These are phyloP conservation scores for Tausonia pullulans DNA, from an alignment of 1,284 basidiomycete species.

Conservation along the genomic window DNA sequence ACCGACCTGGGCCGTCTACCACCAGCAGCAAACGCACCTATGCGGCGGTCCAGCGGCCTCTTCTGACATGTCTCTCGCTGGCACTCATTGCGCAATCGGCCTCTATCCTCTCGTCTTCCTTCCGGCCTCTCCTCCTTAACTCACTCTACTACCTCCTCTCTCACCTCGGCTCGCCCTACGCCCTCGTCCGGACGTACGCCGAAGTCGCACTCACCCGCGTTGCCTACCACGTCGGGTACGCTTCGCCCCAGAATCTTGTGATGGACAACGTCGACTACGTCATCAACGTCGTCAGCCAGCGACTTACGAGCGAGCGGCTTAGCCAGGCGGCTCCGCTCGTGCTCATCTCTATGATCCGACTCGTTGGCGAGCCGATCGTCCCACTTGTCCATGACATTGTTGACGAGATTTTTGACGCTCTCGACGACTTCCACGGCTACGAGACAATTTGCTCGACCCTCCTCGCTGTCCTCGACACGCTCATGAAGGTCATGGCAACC, in stretches of 20 bases:
- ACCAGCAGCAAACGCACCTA: background rate
- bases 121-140: slow-evolving; percentile 57
- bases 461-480: slow-evolving; percentile 60
- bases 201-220: slow-evolving; percentile 57
- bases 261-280: slow-evolving; percentile 91
- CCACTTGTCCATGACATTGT: slow-evolving; percentile 79
- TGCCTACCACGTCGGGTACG: slow-evolving; percentile 60
- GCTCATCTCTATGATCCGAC: slow-evolving; percentile 63
- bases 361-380: slow-evolving; percentile 74
- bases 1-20: slow-evolving; percentile 12
- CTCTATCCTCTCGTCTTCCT: slow-evolving; percentile 43
- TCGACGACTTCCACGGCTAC: slow-evolving; percentile 89
- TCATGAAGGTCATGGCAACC: slow-evolving; percentile 72
- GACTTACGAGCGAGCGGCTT: slow-evolving; percentile 61
- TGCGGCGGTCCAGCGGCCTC: slow-evolving; percentile 30
- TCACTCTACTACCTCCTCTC: slow-evolving; percentile 73
- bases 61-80: slow-evolving; percentile 47
- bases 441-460: slow-evolving; percentile 38
- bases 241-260: slow-evolving; percentile 67
- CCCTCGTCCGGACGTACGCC: slow-evolving; percentile 57
- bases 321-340: slow-evolving; percentile 49
- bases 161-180: slow-evolving; percentile 57
- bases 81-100: slow-evolving; percentile 60
- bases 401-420: slow-evolving; percentile 85
- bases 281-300: slow-evolving; percentile 71